These are phyloP conservation scores for Carex scoparia DNA, from an alignment of 176 grass and related monocot species.

Conservation along the genomic window DNA sequence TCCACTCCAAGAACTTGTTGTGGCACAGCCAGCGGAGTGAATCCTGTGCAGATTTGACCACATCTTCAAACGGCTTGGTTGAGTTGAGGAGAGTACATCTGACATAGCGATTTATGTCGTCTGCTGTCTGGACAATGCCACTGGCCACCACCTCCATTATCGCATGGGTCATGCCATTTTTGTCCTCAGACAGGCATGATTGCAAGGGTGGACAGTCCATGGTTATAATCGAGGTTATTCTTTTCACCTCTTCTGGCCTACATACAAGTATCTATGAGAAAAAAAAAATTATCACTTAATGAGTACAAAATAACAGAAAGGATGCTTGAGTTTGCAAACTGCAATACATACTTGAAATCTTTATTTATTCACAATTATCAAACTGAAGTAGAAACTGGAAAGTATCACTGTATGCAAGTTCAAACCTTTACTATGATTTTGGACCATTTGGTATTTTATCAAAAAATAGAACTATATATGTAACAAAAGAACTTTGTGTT, in stretches of 20 bases:
- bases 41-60: constrained; percentile 95
- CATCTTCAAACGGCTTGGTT: constrained; percentile 87
- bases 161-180: constrained; percentile 99
- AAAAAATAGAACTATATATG: neutral
- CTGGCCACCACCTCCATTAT: constrained; percentile 98
- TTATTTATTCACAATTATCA: constrained; percentile 4
- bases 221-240: constrained; percentile 64
- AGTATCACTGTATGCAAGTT: neutral
- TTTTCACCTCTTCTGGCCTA: constrained; percentile 77
- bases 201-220: constrained; percentile 67
- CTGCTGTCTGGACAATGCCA: constrained; percentile 92
- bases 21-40: constrained; percentile 94
- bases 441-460: neutral
- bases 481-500: neutral
- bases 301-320: neutral
- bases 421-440: neutral
- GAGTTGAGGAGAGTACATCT: constrained; percentile 95
- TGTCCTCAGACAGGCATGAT: constrained; percentile 91
- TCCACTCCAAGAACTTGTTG: constrained; percentile 88
- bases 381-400: neutral
- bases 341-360: neutral
- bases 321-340: neutral
- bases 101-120: constrained; percentile 89
- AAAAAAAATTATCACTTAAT: neutral
- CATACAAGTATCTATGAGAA: constrained; percentile 85